Base-by-base conservation (phyloP, 2,329 filamentous ascomycete species). In the Dothiorella sarmentorum region DNA sequence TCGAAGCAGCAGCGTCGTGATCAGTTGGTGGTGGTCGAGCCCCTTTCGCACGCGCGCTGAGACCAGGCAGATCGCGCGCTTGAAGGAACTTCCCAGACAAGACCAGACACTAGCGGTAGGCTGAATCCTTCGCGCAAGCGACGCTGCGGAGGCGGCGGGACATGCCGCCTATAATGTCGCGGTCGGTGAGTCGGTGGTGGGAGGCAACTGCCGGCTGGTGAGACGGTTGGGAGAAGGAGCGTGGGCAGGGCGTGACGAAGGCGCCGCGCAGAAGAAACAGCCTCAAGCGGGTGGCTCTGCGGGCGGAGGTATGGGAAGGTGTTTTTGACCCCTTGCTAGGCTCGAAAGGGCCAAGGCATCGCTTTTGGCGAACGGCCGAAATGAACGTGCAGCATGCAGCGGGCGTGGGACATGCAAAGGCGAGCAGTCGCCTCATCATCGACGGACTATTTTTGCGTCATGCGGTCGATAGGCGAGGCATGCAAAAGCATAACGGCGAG, bases 301-400 rank as follows among this genome's bases (percentile, higher is more conserved):
- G 49, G 49, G 49, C 49, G 35, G n/a, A n/a, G 49, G 49, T 24
- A 53, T 53, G 35, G 49, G 17, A n/a, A 29, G 35, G 49, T 40
- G 49, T 40, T 38, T 40, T 40, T 18, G 55, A 47, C 55, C 55
- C 55, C 55, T 57, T 57, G 55, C 55, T 44, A 57, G 55, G 42
- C 29, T 22, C 15, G 40, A 57, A 57, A 42, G 42, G 55, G 42
- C 42, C 31, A 57, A 38, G 43, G 7, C 11, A 29, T 47, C 55
- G 40, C 42, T 57, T 57, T 57, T 20, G 55, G 42, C 42, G 20
- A 44, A 47, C 17, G 42, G 40, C 55, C 55, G 55, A 57, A 57
- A 57, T 57, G 55, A 57, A 22, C 29, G 49, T 53, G 53, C 53
- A 56, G 53, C 53, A 44, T 45, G 49, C 49, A 53, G 47, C 47